These are phyloP conservation scores for Sinapis alba DNA, from an alignment of 441 rosid genomes.

Conservation along the genomic window DNA sequence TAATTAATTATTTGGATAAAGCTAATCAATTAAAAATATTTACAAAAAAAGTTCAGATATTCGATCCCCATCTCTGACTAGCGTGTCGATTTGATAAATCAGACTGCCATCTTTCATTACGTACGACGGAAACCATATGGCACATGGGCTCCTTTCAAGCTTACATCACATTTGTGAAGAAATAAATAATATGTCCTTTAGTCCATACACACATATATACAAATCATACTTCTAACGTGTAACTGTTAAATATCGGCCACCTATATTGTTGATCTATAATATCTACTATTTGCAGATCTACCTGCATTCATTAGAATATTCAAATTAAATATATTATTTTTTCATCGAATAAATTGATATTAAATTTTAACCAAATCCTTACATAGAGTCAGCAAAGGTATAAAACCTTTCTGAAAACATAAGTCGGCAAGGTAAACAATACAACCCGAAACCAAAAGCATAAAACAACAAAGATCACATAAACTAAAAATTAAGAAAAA, in stretches of 20 bases:
- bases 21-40: too few relatives aligned
- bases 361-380: too few relatives aligned
- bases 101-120: neutral
- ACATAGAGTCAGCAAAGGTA: too few relatives aligned
- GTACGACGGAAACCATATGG: neutral
- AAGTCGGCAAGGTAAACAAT: too few relatives aligned
- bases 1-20: too few relatives aligned
- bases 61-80: too few relatives aligned
- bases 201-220: neutral
- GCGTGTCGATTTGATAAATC: neutral
- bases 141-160: constrained; percentile 9
- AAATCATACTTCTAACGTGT: neutral
- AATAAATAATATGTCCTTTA: neutral
- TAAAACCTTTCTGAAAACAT: too few relatives aligned
- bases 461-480: too few relatives aligned
- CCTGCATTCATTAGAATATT: constrained; percentile 7
- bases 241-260: neutral
- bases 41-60: too few relatives aligned
- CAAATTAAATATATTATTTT: neutral
- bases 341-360: too few relatives aligned
- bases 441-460: too few relatives aligned
- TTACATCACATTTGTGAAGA: neutral
- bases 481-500: too few relatives aligned
- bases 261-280: constrained; percentile 22
- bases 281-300: constrained; percentile 25